Evolutionary conservation across 768 basidiomycete genomes (phyloP), one percentile per base, ranked within the genome.

Genomic region (Austroboletus eburneus): DNA sequence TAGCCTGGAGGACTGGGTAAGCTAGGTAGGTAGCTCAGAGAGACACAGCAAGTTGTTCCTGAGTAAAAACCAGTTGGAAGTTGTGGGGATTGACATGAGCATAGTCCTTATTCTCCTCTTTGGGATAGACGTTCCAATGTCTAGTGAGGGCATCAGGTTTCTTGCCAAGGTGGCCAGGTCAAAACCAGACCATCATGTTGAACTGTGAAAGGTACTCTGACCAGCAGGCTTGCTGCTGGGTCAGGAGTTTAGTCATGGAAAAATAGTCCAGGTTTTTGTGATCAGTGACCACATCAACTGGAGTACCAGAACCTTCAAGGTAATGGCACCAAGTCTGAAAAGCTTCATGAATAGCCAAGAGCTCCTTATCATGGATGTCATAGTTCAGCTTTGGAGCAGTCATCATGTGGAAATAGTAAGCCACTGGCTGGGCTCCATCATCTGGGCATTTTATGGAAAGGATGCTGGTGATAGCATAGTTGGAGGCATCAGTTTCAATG

Each of bases 91-190:
- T 47, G 34, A 41, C 9, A 2, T 2, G 9, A 42, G 46, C 4
- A 4, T 38, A 43, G 42, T 48, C 36, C 23, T 6, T 43, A 43
- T 48, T 30, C 37, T 24, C 24, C 36, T 49, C 38, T 35, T 44
- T 49, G 10, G 39, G 25, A n/a, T 49, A 49, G 42, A 44, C 12
- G 10, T 49, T 38, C 38, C 30, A 49, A 14, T 1, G 2, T 34
- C 24, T 22, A 44, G 48, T 49, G 12, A 49, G 43, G 24, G 32
- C 13, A 16, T 34, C n/a, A 13, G n/a, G 33, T 16, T 34, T 34
- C 7, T 6, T 14, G 5, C 33, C n/a, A 5, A 34, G 12, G 27
- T 27, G 27, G 5, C 27, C 27, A 27, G 12, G 27, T 5, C 27
- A 27, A 12, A 27, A 27, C 7, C 27, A 27, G 12, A 27, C 12